Evolutionary conservation across 805 yeast genomes (phyloP).

Genomic region (Sungouiella blattae): DNA sequence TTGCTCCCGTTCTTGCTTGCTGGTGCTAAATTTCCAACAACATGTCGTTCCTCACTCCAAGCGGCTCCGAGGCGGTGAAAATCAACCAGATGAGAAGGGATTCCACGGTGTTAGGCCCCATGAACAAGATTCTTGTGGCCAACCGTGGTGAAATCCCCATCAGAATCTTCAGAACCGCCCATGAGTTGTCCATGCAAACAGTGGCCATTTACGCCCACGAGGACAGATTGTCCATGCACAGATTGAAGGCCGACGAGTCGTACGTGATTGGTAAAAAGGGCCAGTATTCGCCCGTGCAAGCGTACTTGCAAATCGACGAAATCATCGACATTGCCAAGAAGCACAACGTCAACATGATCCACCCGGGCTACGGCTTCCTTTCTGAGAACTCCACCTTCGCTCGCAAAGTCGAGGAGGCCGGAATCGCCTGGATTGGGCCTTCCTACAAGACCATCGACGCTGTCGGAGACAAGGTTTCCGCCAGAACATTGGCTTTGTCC

Average conservation of each 20-base stretch:
- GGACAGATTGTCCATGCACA: conserved; percentile 90
- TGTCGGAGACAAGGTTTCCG: conserved; percentile 96
- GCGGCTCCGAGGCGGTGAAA: conserved; percentile 16
- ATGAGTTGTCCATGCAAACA: conserved; percentile 94
- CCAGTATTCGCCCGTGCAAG: conserved; percentile 91
- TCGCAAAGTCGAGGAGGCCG: conserved; percentile 80
- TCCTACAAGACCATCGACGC: conserved; percentile 81
- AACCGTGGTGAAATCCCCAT: conserved; percentile 85
- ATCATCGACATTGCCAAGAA: conserved; percentile 69
- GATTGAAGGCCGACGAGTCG: conserved; percentile 91
- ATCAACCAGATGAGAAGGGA: conserved; percentile 41
- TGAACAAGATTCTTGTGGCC: conserved; percentile 69
- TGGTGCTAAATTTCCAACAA: background rate
- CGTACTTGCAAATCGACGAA: conserved; percentile 93
- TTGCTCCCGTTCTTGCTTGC: background rate
- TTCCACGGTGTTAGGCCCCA: conserved; percentile 41
- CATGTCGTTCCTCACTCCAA: conserved; percentile 9
- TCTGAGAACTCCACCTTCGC: conserved; percentile 95
- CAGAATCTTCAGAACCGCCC: conserved; percentile 94
- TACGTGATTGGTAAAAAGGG: conserved; percentile 89
- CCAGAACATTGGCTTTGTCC: conserved; percentile 78
- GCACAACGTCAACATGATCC: conserved; percentile 37
- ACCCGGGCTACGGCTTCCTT: conserved; percentile 56
- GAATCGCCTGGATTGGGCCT: conserved; percentile 97
- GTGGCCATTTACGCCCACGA: conserved; percentile 97